A percentile compares a stretch with the other conserved stretches of the same genome.
phyloP scores from a whole-genome alignment of 2,329 filamentous ascomycete species.

The Microascus cirrosus region DNA sequence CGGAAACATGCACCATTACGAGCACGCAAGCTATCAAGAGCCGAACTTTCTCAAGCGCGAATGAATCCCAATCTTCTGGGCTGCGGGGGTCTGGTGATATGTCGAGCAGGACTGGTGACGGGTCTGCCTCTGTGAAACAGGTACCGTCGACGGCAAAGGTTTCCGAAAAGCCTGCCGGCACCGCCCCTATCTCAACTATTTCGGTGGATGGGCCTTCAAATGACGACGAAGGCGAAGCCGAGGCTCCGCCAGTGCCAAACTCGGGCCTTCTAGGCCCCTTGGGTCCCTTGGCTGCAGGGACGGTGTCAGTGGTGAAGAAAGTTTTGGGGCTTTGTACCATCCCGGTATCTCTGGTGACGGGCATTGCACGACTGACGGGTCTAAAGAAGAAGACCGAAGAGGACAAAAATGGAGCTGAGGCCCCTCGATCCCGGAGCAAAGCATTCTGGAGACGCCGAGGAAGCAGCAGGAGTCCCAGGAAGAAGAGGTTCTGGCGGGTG shows the following conservation, averaged over 20 bases:
- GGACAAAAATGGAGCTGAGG: background rate
- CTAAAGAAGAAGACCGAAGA: background rate
- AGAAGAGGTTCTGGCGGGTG: background rate
- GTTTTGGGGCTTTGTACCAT: no score
- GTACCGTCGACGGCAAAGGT: background rate
- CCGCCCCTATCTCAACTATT: background rate
- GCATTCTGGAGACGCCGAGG: background rate
- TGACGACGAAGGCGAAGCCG: no score
- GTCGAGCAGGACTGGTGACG: background rate
- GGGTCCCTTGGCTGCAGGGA: no score
- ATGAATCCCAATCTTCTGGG: background rate
- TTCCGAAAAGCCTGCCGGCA: background rate
- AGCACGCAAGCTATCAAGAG: background rate
- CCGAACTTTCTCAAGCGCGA: background rate
- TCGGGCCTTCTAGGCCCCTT: no score
- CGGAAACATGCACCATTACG: background rate
- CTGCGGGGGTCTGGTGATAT: background rate
- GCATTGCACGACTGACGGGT: background rate
- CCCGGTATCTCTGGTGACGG: no score
- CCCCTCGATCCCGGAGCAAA: background rate
- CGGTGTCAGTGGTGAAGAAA: no score
- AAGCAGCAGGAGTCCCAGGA: background rate
- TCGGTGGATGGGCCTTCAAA: background rate
- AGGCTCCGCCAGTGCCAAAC: no score
- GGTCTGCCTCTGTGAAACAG: background rate